A percentile compares a stretch with the other conserved stretches of the same genome.
phyloP scores from a whole-genome alignment of 805 yeast genomes.

The Zygoascus ofunaensis region DNA sequence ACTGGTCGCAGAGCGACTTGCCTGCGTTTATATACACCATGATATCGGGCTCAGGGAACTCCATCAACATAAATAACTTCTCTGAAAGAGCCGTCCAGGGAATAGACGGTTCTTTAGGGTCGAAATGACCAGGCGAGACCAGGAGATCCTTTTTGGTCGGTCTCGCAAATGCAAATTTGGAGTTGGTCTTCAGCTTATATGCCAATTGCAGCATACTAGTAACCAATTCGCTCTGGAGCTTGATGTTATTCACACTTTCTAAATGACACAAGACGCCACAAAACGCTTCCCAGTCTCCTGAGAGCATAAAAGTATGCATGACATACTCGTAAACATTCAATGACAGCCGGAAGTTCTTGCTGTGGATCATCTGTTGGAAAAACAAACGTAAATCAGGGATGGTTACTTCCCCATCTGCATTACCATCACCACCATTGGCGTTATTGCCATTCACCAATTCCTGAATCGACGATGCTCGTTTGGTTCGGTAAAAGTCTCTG shows the following conservation, averaged over 20 bases:
- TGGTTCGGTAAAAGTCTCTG: slow-evolving; percentile 8
- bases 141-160: slow-evolving; percentile 6
- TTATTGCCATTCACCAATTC: not conserved
- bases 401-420: not conserved
- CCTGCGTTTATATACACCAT: not conserved
- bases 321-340: slow-evolving; percentile 14
- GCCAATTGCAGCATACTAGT: slow-evolving; percentile 13
- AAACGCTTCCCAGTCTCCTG: slow-evolving; percentile 11
- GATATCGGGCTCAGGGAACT: not conserved
- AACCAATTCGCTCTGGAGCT: slow-evolving; percentile 8
- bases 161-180: slow-evolving; percentile 5
- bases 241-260: slow-evolving; percentile 11
- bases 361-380: slow-evolving; percentile 11
- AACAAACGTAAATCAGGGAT: slow-evolving; percentile 9
- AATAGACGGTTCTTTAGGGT: not conserved
- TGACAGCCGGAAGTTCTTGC: slow-evolving; percentile 10
- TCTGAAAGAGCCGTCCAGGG: not conserved
- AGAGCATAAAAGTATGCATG: slow-evolving; percentile 13
- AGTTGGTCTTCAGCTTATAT: slow-evolving; percentile 4
- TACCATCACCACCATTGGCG: too few species aligned
- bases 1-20: not conserved
- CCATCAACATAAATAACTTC: not conserved
- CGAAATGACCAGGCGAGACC: slow-evolving; percentile 1
- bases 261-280: slow-evolving; percentile 14
- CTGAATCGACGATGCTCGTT: not conserved